These are phyloP conservation scores for Terana coerulea DNA, from an alignment of 768 basidiomycete genomes.

Conservation along the genomic window DNA sequence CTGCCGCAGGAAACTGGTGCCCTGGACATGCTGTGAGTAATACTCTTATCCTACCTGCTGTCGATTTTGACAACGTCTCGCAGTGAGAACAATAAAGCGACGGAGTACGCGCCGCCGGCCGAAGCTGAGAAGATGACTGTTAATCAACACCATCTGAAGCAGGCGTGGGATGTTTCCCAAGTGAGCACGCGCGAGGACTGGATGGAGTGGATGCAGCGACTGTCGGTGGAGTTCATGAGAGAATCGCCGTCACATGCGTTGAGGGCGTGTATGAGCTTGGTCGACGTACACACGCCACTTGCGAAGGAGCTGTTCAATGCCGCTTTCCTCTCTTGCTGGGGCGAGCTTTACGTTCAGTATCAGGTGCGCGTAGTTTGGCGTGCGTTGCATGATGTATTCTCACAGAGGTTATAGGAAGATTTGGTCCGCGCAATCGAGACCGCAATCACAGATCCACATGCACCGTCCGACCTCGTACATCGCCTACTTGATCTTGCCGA, in stretches of 20 bases:
- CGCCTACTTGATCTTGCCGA: conserved; percentile 91
- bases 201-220: conserved; percentile 91
- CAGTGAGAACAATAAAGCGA: conserved; percentile 48
- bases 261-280: conserved; percentile 90
- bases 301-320: conserved; percentile 97
- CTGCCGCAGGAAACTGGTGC: conserved; percentile 81
- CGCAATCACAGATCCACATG: conserved; percentile 73
- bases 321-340: conserved; percentile 97
- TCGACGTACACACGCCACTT: conserved; percentile 86
- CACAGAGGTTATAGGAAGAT: conserved; percentile 63
- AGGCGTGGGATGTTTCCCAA: conserved; percentile 89
- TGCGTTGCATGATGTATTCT: too few relatives aligned
- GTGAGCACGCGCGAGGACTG: conserved; percentile 82
- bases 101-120: conserved; percentile 71
- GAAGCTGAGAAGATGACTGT: conserved; percentile 89
- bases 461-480: conserved; percentile 88
- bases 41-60: too few relatives aligned
- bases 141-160: conserved; percentile 95
- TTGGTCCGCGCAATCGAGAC: conserved; percentile 85
- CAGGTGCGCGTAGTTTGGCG: conserved; percentile 53
- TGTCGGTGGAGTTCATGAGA: conserved; percentile 95
- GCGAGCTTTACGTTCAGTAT: conserved; percentile 92
- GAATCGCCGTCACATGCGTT: conserved; percentile 98
- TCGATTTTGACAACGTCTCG: not conserved
- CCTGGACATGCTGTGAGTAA: conserved; percentile 61